Percentiles rank a stretch among this genome's conserved stretches.
Conservation (phyloP, 805 yeast genomes). For the Suhomyces pyralidae region DNA sequence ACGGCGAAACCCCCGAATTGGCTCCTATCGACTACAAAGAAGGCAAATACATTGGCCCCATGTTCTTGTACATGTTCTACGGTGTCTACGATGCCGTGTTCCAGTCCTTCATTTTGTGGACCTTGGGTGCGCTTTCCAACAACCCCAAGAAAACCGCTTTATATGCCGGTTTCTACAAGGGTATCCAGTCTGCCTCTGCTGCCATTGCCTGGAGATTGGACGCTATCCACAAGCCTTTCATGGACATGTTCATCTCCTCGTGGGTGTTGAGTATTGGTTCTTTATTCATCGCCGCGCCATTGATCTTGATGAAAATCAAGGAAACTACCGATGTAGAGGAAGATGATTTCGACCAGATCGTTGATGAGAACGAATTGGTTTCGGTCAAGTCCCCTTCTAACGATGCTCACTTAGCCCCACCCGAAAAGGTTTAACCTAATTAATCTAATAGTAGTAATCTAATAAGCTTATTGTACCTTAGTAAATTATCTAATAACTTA, state of each 20-base stretch:
- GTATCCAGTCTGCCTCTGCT: conserved; percentile 62
- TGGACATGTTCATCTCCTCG: conserved; percentile 44
- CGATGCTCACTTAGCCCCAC: not conserved
- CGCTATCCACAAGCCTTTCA: conserved; percentile 36
- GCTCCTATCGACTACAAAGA: conserved; percentile 46
- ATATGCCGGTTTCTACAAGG: conserved; percentile 62
- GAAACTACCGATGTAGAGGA: conserved; percentile 41
- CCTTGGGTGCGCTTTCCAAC: conserved; percentile 58
- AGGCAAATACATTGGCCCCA: conserved; percentile 50
- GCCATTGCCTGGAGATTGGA: conserved; percentile 61
- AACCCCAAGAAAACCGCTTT: conserved; percentile 53
- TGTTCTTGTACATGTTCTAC: conserved; percentile 61
- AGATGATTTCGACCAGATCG: conserved; percentile 20
- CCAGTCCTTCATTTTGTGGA: conserved; percentile 58
- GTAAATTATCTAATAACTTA: too few relatives aligned
- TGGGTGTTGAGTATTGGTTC: conserved; percentile 49
- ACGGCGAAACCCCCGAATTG: conserved; percentile 9
- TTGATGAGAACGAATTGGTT: conserved; percentile 20
- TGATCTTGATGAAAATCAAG: conserved; percentile 40
- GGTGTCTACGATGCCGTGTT: conserved; percentile 59
- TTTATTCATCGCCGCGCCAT: conserved; percentile 47
- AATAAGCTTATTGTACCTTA: too few relatives aligned
- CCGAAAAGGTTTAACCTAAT: conserved; percentile 1
- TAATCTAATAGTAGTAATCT: too few relatives aligned
- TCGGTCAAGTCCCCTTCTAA: conserved; percentile 19